Evolutionary conservation across 2,329 filamentous ascomycete genomes (phyloP).

Genomic region (Xylariaceae sp.): DNA sequence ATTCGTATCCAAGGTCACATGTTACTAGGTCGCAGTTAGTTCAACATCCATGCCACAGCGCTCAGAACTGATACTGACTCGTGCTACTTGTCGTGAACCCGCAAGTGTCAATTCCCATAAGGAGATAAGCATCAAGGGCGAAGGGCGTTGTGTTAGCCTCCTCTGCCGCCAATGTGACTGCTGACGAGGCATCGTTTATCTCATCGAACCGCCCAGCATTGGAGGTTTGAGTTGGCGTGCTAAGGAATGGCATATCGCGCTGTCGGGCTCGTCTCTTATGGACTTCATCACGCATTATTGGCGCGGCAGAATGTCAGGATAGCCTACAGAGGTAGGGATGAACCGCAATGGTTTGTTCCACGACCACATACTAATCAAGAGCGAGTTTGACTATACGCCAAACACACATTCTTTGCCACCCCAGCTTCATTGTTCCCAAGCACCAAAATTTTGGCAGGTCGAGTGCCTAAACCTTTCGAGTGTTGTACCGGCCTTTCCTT

Average conservation of each 20-base stretch:
- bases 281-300: constrained; percentile 21
- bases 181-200: constrained; percentile 6
- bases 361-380: background rate
- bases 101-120: constrained; percentile 26
- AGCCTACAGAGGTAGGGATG: background rate
- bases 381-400: background rate
- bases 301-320: background rate
- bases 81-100: constrained; percentile 25
- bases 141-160: constrained; percentile 14
- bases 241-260: constrained; percentile 23
- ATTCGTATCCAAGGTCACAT: constrained; percentile 25
- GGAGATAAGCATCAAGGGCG: background rate
- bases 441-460: constrained; percentile 5
- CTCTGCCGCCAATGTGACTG: constrained; percentile 12
- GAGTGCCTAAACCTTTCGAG: background rate
- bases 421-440: constrained; percentile 20
- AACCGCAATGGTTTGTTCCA: background rate
- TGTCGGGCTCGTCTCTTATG: constrained; percentile 13
- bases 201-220: constrained; percentile 4
- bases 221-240: constrained; percentile 16
- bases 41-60: background rate
- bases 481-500: constrained; percentile 14
- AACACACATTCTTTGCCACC: constrained; percentile 9
- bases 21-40: constrained; percentile 26
- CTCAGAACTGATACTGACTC: constrained; percentile 7